Conservation (phyloP, 148 eudicot species). For the Silene latifolia region DNA sequence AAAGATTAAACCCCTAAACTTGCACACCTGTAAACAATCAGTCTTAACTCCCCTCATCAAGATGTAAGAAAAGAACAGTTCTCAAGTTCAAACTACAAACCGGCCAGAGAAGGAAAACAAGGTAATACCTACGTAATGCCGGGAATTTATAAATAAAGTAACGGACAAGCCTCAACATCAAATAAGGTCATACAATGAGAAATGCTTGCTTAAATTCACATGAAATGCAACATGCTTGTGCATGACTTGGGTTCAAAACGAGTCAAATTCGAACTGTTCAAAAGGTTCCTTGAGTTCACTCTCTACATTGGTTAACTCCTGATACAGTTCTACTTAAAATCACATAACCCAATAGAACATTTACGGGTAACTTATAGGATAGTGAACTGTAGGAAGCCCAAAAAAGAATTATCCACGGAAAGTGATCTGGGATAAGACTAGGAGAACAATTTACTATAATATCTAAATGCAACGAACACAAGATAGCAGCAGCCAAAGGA, state of each 20-base stretch:
- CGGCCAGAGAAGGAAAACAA: too few species aligned
- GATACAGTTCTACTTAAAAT: conserved; percentile 7
- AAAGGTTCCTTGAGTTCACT: conserved; percentile 73
- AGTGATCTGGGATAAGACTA: conserved; percentile 74
- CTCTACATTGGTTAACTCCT: conserved; percentile 86
- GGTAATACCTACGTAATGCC: too few species aligned
- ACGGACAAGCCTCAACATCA: too few species aligned
- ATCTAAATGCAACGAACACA: neutral
- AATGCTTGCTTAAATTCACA: too few species aligned
- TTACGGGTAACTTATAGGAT: neutral
- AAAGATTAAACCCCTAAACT: neutral
- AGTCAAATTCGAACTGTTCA: too few species aligned
- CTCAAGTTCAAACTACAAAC: neutral
- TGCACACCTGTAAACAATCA: neutral
- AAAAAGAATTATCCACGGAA: conserved; percentile 71
- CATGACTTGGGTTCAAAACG: too few species aligned
- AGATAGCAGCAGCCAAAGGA: neutral
- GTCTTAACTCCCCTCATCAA: neutral
- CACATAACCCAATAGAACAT: neutral
- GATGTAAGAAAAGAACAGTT: neutral
- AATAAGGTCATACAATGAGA: too few species aligned
- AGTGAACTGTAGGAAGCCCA: neutral
- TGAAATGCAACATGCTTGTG: too few species aligned
- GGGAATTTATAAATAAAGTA: too few species aligned
- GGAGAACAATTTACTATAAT: neutral